phyloP scores from a whole-genome alignment of 345 rosid species.

The Populus simonii region DNA sequence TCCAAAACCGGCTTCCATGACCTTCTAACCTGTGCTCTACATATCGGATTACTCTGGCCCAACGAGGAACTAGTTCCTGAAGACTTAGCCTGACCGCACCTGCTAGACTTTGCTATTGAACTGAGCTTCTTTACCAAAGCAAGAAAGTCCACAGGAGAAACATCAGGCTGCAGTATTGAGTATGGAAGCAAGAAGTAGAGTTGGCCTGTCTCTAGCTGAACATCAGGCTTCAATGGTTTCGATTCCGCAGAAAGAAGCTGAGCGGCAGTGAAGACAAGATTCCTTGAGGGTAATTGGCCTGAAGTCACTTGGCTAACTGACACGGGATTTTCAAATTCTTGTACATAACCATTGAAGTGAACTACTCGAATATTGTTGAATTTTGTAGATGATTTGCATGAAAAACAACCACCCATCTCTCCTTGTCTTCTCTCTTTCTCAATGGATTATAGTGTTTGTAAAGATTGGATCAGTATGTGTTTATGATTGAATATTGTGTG shows the following conservation, averaged over 20 bases:
- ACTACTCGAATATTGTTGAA: conserved; percentile 36
- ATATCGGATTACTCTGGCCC: not conserved
- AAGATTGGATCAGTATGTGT: not conserved
- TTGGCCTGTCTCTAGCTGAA: conserved; percentile 34
- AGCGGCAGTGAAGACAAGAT: conserved; percentile 40
- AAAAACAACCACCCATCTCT: conserved; percentile 35
- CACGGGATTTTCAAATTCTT: conserved; percentile 38
- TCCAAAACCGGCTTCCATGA: conserved; percentile 49
- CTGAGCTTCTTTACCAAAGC: conserved; percentile 36
- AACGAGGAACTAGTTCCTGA: not conserved
- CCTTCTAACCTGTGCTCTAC: not conserved
- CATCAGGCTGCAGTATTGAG: conserved; percentile 32
- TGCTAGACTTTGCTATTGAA: conserved; percentile 31
- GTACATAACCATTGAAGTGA: conserved; percentile 41
- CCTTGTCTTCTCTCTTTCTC: not conserved
- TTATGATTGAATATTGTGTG: not conserved
- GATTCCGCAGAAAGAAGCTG: conserved; percentile 30
- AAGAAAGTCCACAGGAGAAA: conserved; percentile 40
- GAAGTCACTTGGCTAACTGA: conserved; percentile 30
- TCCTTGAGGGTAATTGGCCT: conserved; percentile 22
- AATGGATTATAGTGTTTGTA: not conserved
- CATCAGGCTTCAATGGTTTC: conserved; percentile 30
- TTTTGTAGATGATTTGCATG: conserved; percentile 16
- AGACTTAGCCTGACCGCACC: not conserved
- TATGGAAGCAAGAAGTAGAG: conserved; percentile 45